Conservation (phyloP, 129 eudicot genomes). For the Smallanthus sonchifolius region DNA sequence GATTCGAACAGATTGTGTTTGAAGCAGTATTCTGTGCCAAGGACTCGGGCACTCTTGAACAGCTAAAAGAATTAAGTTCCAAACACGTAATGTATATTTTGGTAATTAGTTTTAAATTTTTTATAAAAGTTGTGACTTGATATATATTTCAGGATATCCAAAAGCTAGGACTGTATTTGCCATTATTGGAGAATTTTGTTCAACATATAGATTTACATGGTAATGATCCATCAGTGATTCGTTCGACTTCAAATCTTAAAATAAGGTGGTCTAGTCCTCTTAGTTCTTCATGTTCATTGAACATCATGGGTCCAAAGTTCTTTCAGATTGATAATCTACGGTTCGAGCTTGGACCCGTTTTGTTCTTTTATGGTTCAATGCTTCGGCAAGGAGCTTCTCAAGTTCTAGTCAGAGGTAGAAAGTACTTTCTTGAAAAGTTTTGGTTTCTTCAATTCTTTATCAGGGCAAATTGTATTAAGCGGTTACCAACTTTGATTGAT, state of each 20-base stretch:
- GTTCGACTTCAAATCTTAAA: conserved; percentile 60
- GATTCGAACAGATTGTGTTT: conserved; percentile 51
- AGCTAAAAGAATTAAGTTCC: conserved; percentile 66
- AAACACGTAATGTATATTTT: conserved; percentile 34
- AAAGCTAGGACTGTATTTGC: conserved; percentile 65
- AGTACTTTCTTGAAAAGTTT: background rate
- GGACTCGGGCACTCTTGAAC: conserved; percentile 64
- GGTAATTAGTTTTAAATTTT: background rate
- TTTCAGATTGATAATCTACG: conserved; percentile 52
- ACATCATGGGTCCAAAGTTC: conserved; percentile 44
- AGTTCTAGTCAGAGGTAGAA: conserved; percentile 46
- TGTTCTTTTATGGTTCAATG: conserved; percentile 66
- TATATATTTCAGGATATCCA: conserved; percentile 45
- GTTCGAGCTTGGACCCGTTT: conserved; percentile 61
- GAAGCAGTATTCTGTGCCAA: conserved; percentile 41
- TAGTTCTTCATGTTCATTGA: conserved; percentile 42
- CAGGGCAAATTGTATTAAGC: too few relatives aligned
- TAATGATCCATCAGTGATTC: conserved; percentile 17
- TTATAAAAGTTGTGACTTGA: background rate
- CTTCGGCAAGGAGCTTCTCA: conserved; percentile 66
- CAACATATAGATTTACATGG: conserved; percentile 34
- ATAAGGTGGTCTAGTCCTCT: conserved; percentile 77
- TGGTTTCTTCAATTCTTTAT: too few relatives aligned
- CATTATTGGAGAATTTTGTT: conserved; percentile 64
- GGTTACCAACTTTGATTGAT: too few relatives aligned